Evolutionary conservation across 805 yeast genomes (phyloP), one percentile per base, ranked within the genome.

Genomic region (Metschnikowia lochheadii): DNA sequence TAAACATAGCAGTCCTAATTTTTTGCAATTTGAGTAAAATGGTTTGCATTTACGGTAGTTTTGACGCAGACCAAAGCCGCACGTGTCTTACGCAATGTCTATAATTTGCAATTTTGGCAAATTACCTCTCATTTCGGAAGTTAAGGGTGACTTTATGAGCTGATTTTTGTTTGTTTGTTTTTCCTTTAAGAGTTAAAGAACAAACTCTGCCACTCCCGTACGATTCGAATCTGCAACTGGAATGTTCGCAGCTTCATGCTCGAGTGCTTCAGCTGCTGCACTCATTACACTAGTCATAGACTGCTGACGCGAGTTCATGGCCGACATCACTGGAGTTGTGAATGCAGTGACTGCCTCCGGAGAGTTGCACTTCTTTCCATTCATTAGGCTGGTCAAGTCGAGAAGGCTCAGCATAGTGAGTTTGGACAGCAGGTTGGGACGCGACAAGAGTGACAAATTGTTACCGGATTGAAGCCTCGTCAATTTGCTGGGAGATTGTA

Each of bases 321-420:
- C 57, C 14, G 61, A 57, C 5, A 51, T 40, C 3, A 54, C 51
- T 0, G 62, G 62, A 0, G 61, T 57, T 23, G 54, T 55, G 45
- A 58, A 52, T 11, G 46, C 48, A 7, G 59, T 51, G 11, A 58
- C 59, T 8, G 51, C 51, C 20, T 57, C 59, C 2, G 62, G 62
- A 2, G 59, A 49, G 21, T 47, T 48, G 49, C 62, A 58, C 26
- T 52, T 51, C 18, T 53, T 56, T 15, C 62, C 62, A 3, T 48
- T 49, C 32, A 58, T 40, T 5, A 52, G 41, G 38, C 42, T 53
- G 20, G 21, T 32, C 32, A 48, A 45, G 36, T 51, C 48, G 18
- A 29, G 11, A 13, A 40, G 17, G n/a, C 44, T 32, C 48, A 20
- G 40, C 21, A 40, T 49, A 6, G 51, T 32, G 5, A 43, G 46